Base-by-base conservation (phyloP, 2,329 filamentous ascomycete species). In the Pestalotiopsis sp. region DNA sequence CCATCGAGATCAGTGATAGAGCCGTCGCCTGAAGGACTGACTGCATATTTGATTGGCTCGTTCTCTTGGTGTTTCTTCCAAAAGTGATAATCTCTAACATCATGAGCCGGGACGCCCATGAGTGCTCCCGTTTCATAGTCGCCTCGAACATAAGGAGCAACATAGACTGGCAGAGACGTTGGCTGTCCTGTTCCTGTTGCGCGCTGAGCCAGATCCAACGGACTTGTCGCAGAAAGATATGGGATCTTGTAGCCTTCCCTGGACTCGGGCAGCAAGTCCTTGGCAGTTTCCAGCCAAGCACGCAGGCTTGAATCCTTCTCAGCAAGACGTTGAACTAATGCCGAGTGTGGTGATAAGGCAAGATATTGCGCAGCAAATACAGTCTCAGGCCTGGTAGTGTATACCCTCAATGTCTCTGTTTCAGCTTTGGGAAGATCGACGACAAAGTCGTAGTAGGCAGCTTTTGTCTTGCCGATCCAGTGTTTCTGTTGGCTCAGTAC, bases 101-200 rank as follows among this genome's bases (percentile, higher is more conserved):
- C 94, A 76, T 97, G 94, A 2, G 91, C 94, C 0, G 94, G 94
- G 7, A 97, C 94, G 58, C 94, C 94, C 94, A 97, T 97, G 2
- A 97, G 92, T 11, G 94, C 94, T 1, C 94, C 94, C 72, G 94
- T 92, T 17, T 94, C 93, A 73, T 97, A 96, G 75, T 94, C 92
- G 31, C 91, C 92, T 4, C 97, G 84, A 12, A 97, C 94, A 76
- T 97, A 97, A 0, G 93, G 91, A 11, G 94, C 93, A 25, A 93
- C 92, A 75, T 92, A 97, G 4, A 97, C 85, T 1, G 94, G 93
- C 4, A 97, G 74, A 7, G 86, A 84, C 17, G 25, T 9, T 20
- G 14, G 4, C 41, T n/a, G 11, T 41, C 11, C 11, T 7, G 25
- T 11, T 13, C 45, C 40, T 23, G 11, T 20, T 52, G 40, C 23